Evolutionary conservation across 345 rosid genomes (phyloP), one percentile per base, ranked within the genome.

Genomic region (Citropsis articulata): DNA sequence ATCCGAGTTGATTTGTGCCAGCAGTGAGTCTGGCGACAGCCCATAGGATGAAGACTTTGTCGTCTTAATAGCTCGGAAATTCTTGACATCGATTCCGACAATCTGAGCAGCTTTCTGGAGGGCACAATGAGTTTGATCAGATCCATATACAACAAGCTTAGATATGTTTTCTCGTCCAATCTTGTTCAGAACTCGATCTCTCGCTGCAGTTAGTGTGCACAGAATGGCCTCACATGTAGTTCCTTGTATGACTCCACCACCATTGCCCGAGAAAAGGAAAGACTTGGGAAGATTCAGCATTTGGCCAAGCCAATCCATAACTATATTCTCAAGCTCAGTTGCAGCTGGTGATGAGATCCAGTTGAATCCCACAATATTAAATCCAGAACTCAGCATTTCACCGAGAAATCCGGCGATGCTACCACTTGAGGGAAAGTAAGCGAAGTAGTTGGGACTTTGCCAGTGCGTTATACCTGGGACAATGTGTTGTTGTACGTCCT

Each of bases 331-430:
- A 2, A 87, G 87, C 66, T 89, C 90, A 0, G 89, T 89, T 80
- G 90, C 89, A 19, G 85, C 86, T 0, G 87, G 89, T 7, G 92
- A 89, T 0, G 90, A 65, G 40, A 82, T 28, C 92, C 89, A 87
- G 16, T 80, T 83, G 75, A 88, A 86, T 12, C 86, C 89, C 0
- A 82, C 85, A 3, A 85, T 87, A n/a, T 76, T 77, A 50, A 88
- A 85, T 18, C 86, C 88, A 1, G 85, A 21, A 25, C 83, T 38
- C 45, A 86, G 83, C 75, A 86, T 79, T 45, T 88, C 89, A 0
- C 88, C 87, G 0, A 86, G 71, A n/a, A 85, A 78, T 3, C 77
- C 85, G 0, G 87, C 87, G 7, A 24, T 79, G 79, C 87, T 86
- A 0, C 40, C 60, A 16, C 69, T 78, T 10, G 71, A 48, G 0